phyloP scores from a whole-genome alignment of 768 basidiomycete species.

The Phylloporus arenicola region DNA sequence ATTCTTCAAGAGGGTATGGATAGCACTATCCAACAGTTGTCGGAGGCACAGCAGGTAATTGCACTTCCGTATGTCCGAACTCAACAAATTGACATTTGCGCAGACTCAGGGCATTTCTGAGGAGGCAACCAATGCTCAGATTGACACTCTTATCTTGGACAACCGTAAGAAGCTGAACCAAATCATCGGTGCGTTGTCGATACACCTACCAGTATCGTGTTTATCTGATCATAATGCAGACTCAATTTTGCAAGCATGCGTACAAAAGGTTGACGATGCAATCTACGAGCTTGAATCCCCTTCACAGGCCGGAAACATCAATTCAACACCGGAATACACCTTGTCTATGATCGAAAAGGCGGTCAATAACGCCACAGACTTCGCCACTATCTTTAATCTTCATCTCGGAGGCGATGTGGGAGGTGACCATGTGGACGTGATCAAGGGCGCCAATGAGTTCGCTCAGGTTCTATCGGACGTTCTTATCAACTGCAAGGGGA shows the following conservation, averaged over 20 bases:
- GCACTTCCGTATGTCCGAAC: background rate
- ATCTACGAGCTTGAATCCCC: conserved; percentile 98
- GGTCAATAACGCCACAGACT: conserved; percentile 90
- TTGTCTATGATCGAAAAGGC: conserved; percentile 98
- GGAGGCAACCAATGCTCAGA: conserved; percentile 92
- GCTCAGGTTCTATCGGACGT: conserved; percentile 92
- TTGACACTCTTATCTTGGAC: conserved; percentile 94
- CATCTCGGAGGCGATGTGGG: conserved; percentile 83
- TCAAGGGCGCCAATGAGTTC: conserved; percentile 95
- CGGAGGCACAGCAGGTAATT: conserved; percentile 80
- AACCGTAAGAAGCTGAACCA: conserved; percentile 96
- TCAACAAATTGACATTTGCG: conserved; percentile 2
- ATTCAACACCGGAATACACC: conserved; percentile 98
- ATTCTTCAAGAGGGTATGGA: conserved; percentile 97
- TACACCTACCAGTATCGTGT: background rate
- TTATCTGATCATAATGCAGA: conserved; percentile 44
- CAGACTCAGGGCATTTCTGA: conserved; percentile 82
- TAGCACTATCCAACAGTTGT: conserved; percentile 79
- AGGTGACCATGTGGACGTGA: conserved; percentile 95
- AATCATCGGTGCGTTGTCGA: conserved; percentile 68
- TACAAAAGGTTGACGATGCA: conserved; percentile 94
- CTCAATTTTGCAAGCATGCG: conserved; percentile 93
- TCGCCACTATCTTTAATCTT: conserved; percentile 90
- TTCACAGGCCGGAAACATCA: conserved; percentile 88
- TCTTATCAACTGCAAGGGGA: conserved; percentile 89